Evolutionary conservation across 1,284 basidiomycete genomes (phyloP).

Genomic region (Cutaneotrichosporon mucoides): DNA sequence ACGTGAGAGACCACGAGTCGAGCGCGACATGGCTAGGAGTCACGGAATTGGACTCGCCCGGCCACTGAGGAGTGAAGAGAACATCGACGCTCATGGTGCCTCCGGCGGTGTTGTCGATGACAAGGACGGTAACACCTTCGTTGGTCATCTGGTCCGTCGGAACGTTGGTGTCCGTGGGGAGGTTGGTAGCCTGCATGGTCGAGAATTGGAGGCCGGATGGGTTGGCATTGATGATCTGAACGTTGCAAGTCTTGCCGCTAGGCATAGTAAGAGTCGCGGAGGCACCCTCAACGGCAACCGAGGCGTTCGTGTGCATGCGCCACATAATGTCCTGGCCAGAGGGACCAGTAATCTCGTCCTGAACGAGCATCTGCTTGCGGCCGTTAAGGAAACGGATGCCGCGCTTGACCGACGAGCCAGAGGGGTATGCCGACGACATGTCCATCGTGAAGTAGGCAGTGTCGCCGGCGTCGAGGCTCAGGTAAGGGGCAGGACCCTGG

Average conservation of each 20-base stretch:
- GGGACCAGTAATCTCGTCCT: conserved; percentile 71
- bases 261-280: conserved; percentile 56
- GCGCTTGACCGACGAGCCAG: conserved; percentile 59
- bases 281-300: conserved; percentile 46
- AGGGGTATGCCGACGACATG: conserved; percentile 70
- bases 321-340: conserved; percentile 61
- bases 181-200: conserved; percentile 28
- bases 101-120: conserved; percentile 59
- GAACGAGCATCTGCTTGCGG: conserved; percentile 84
- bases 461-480: conserved; percentile 60
- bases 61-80: conserved; percentile 81
- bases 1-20: conserved; percentile 65
- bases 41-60: conserved; percentile 60
- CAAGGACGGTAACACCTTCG: conserved; percentile 73
- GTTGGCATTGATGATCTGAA: conserved; percentile 57
- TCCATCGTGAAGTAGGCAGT: conserved; percentile 81
- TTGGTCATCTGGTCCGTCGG: conserved; percentile 63
- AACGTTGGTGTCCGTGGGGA: conserved; percentile 35
- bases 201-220: conserved; percentile 36
- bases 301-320: conserved; percentile 85
- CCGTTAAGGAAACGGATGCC: conserved; percentile 83
- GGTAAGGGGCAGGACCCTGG: conserved; percentile 69
- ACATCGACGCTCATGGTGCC: conserved; percentile 73
- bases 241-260: conserved; percentile 56
- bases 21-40: conserved; percentile 60